These are phyloP conservation scores for Penicillium angulare DNA, from an alignment of 495 filamentous ascomycete species.

Conservation along the genomic window DNA sequence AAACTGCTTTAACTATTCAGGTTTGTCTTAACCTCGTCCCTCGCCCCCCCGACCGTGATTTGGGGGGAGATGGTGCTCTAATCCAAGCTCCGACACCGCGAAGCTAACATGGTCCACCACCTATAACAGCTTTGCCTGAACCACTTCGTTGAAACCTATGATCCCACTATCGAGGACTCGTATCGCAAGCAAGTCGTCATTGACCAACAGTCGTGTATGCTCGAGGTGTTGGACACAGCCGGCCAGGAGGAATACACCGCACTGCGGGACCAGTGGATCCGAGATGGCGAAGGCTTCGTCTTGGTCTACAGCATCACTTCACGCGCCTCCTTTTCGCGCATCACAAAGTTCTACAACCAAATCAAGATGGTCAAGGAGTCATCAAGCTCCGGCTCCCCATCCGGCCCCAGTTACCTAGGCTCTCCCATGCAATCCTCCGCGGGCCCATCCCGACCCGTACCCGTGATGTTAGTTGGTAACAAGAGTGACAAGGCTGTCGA, in stretches of 20 bases:
- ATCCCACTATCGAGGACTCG: conserved; percentile 95
- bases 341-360: conserved; percentile 92
- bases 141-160: conserved; percentile 86
- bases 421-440: conserved; percentile 69
- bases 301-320: conserved; percentile 98
- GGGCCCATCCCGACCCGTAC: conserved; percentile 63
- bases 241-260: conserved; percentile 99
- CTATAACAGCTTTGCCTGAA: conserved; percentile 69
- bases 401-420: conserved; percentile 53
- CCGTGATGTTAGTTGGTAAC: conserved; percentile 98
- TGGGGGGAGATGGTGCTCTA: not conserved
- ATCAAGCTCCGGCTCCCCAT: conserved; percentile 67
- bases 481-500: conserved; percentile 97
- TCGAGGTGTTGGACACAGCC: conserved; percentile 96
- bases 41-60: not conserved
- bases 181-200: conserved; percentile 99
- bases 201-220: conserved; percentile 94
- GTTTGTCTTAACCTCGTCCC: conserved; percentile 48
- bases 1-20: conserved; percentile 97
- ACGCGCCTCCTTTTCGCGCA: conserved; percentile 88
- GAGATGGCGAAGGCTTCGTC: conserved; percentile 96
- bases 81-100: not conserved
- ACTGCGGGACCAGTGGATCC: conserved; percentile 95
- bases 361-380: conserved; percentile 98
- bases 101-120: conserved; percentile 1